These are phyloP conservation scores for Yamadazyma songkhlaensis DNA, from an alignment of 1,139 yeast genomes.

Conservation along the genomic window DNA sequence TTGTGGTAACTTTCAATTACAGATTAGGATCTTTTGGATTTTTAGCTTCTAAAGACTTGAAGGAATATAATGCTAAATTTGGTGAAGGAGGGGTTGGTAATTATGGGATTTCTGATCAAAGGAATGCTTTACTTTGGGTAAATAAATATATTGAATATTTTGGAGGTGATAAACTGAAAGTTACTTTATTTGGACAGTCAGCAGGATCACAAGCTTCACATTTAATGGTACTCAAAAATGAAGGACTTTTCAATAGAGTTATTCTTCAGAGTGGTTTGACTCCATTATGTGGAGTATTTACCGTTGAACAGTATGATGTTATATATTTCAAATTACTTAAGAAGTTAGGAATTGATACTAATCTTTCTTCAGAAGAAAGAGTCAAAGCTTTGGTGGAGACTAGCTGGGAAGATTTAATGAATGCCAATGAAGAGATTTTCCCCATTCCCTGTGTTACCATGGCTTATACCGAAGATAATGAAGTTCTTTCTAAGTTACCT, in stretches of 20 bases:
- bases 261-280: conserved; percentile 16
- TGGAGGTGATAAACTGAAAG: conserved; percentile 7
- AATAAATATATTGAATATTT: conserved; percentile 6
- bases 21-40: conserved; percentile 10
- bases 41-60: conserved; percentile 7
- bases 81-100: conserved; percentile 10
- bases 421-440: conserved; percentile 10
- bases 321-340: conserved; percentile 11
- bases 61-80: conserved; percentile 4
- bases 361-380: conserved; percentile 9
- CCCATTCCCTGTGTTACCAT: conserved; percentile 11
- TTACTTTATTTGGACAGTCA: conserved; percentile 11
- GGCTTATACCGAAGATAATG: conserved; percentile 13
- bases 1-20: conserved; percentile 8
- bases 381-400: conserved; percentile 9
- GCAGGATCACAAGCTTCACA: conserved; percentile 12
- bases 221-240: conserved; percentile 9
- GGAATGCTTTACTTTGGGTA: conserved; percentile 8
- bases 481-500: conserved; percentile 7
- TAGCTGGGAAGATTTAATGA: conserved; percentile 8
- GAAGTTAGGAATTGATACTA: conserved; percentile 10
- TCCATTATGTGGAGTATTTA: conserved; percentile 13
- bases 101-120: conserved; percentile 11
- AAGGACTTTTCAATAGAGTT: conserved; percentile 10
- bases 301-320: conserved; percentile 12